These are phyloP conservation scores for Citrus unshiu DNA, from an alignment of 345 rosid genomes.

Conservation along the genomic window DNA sequence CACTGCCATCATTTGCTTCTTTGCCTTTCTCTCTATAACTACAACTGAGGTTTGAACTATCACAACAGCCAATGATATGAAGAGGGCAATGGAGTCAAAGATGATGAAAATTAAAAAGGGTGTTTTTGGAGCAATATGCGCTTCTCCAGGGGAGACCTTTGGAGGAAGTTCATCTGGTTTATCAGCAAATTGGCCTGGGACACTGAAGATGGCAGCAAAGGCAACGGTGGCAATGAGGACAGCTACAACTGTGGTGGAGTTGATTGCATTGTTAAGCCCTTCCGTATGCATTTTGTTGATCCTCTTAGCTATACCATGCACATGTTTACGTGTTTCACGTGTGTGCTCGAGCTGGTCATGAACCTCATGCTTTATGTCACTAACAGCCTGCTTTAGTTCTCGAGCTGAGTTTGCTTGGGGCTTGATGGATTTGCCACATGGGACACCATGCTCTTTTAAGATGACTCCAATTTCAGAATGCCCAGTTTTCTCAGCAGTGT, in stretches of 20 bases:
- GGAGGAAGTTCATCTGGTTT: slow-evolving; percentile 27
- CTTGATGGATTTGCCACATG: slow-evolving; percentile 53
- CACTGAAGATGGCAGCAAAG: slow-evolving; percentile 84
- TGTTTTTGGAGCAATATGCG: slow-evolving; percentile 47
- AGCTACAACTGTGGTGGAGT: slow-evolving; percentile 82
- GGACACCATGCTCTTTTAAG: slow-evolving; percentile 50
- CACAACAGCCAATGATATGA: slow-evolving; percentile 90
- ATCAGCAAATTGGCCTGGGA: slow-evolving; percentile 81
- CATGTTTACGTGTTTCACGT: slow-evolving; percentile 54
- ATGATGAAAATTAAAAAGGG: slow-evolving; percentile 66
- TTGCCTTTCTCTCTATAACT: slow-evolving; percentile 72
- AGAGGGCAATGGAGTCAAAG: slow-evolving; percentile 81
- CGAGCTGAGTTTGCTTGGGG: slow-evolving; percentile 37
- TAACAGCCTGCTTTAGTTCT: slow-evolving; percentile 78
- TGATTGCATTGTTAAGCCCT: slow-evolving; percentile 93
- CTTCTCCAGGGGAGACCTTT: slow-evolving; percentile 54
- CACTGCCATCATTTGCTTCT: slow-evolving; percentile 81
- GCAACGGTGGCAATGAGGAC: slow-evolving; percentile 93
- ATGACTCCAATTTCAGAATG: slow-evolving; percentile 38
- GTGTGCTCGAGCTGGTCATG: slow-evolving; percentile 79
- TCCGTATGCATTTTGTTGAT: slow-evolving; percentile 74
- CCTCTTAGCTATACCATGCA: slow-evolving; percentile 78
- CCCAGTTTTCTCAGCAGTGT: slow-evolving; percentile 65
- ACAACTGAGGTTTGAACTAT: slow-evolving; percentile 95
- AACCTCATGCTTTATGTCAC: slow-evolving; percentile 85